Percentiles rank a stretch among this genome's conserved stretches.
phyloP scores from a whole-genome alignment of 495 filamentous ascomycete species.

The Daldinia loculata region DNA sequence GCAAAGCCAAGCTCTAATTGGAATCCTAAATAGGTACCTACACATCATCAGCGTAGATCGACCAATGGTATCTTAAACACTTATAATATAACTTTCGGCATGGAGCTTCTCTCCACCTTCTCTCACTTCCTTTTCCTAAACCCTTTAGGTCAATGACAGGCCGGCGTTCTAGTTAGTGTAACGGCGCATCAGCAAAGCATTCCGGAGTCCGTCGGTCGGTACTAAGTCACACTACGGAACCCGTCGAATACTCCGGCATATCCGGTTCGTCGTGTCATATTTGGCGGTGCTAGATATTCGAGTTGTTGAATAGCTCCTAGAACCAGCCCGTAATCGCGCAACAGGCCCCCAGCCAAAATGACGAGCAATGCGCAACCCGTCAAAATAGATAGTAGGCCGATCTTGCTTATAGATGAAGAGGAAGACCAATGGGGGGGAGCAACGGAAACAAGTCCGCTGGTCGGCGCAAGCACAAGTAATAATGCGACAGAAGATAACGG shows the following conservation, averaged over 20 bases:
- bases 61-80: constrained; percentile 18
- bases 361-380: constrained; percentile 28
- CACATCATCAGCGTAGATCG: not conserved
- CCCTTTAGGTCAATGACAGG: constrained; percentile 9
- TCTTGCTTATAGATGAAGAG: constrained; percentile 36
- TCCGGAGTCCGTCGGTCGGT: constrained; percentile 11
- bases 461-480: constrained; percentile 39
- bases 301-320: not conserved
- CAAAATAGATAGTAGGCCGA: constrained; percentile 18
- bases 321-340: not conserved
- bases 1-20: constrained; percentile 26
- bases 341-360: constrained; percentile 20
- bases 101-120: constrained; percentile 14
- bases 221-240: not conserved
- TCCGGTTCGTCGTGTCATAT: constrained; percentile 5
- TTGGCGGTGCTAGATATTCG: not conserved
- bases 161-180: not conserved
- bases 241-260: constrained; percentile 1
- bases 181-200: not conserved
- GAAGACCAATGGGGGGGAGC: constrained; percentile 35
- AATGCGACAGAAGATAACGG: constrained; percentile 14
- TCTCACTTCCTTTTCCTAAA: constrained; percentile 9
- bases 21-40: constrained; percentile 17
- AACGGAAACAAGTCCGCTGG: constrained; percentile 54
- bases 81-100: constrained; percentile 15